Conservation (phyloP, 192 early-diverging fungal genomes). For the Coemansia sp. region DNA sequence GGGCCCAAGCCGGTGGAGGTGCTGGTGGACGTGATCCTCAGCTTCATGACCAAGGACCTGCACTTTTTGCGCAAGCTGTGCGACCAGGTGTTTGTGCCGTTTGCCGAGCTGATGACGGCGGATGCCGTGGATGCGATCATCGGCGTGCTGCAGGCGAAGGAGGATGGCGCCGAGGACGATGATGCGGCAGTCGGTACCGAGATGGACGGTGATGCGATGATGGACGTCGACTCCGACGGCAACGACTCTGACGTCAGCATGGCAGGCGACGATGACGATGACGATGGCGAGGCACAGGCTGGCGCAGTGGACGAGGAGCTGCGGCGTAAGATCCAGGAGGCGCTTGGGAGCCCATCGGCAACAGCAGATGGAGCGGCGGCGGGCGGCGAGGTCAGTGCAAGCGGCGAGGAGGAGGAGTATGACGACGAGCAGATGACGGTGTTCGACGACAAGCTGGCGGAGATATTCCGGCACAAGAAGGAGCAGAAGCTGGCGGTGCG, state of each 20-base stretch:
- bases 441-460: slow-evolving; percentile 91
- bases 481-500: slow-evolving; percentile 76
- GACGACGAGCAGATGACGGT: slow-evolving; percentile 86
- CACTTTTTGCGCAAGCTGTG: slow-evolving; percentile 71
- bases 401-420: slow-evolving; percentile 60
- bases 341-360: slow-evolving; percentile 52
- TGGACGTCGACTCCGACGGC: slow-evolving; percentile 53
- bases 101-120: slow-evolving; percentile 73
- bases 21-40: slow-evolving; percentile 87
- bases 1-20: slow-evolving; percentile 87
- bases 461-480: slow-evolving; percentile 88
- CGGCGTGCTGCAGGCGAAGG: slow-evolving; percentile 65
- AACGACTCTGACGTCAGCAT: slow-evolving; percentile 57
- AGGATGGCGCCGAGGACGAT: slow-evolving; percentile 58
- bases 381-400: slow-evolving; percentile 54
- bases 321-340: slow-evolving; percentile 67
- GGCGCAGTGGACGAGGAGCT: slow-evolving; percentile 75
- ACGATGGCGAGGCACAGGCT: slow-evolving; percentile 45
- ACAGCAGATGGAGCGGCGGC: too few relatives aligned
- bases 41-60: slow-evolving; percentile 84
- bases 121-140: slow-evolving; percentile 74
- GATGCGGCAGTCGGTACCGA: slow-evolving; percentile 58
- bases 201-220: slow-evolving; percentile 41
- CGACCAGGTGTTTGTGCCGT: slow-evolving; percentile 82
- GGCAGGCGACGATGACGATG: slow-evolving; percentile 46